These are phyloP conservation scores for Apiospora marii DNA, from an alignment of 2,329 filamentous ascomycete genomes.

Conservation along the genomic window DNA sequence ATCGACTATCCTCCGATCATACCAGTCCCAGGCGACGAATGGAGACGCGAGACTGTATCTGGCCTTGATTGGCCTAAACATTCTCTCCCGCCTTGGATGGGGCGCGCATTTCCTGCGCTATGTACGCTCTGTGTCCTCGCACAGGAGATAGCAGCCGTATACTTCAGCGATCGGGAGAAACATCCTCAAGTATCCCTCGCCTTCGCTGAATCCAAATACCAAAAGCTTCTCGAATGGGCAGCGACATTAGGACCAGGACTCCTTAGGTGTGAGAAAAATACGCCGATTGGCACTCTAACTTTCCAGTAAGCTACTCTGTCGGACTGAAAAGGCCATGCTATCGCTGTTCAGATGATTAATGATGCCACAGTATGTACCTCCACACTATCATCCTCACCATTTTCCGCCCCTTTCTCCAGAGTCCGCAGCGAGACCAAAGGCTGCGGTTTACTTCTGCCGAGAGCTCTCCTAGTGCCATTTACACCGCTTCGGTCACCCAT, in stretches of 20 bases:
- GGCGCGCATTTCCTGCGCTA: slow-evolving; percentile 29
- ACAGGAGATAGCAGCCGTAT: slow-evolving; percentile 25
- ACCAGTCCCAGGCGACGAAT: neutral
- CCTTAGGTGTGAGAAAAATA: neutral
- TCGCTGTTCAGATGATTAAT: neutral
- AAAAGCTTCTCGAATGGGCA: slow-evolving; percentile 32
- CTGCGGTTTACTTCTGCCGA: neutral
- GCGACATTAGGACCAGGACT: slow-evolving; percentile 19
- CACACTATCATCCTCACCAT: neutral
- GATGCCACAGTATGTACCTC: neutral
- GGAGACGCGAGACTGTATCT: neutral
- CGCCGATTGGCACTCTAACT: neutral
- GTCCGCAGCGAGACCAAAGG: neutral
- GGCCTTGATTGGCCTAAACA: neutral
- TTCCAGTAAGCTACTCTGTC: no score
- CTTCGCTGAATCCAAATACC: slow-evolving; percentile 31
- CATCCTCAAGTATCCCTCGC: slow-evolving; percentile 22
- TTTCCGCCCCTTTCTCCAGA: slow-evolving; percentile 6
- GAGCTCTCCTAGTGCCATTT: neutral
- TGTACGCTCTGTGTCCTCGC: slow-evolving; percentile 31
- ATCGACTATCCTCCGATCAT: neutral
- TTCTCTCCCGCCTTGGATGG: slow-evolving; percentile 31
- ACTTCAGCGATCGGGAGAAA: neutral
- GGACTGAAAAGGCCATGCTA: no score
- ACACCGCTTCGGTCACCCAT: neutral